Evolutionary conservation across 495 filamentous ascomycete species (phyloP).

Genomic region (Penicillium paxilli): DNA sequence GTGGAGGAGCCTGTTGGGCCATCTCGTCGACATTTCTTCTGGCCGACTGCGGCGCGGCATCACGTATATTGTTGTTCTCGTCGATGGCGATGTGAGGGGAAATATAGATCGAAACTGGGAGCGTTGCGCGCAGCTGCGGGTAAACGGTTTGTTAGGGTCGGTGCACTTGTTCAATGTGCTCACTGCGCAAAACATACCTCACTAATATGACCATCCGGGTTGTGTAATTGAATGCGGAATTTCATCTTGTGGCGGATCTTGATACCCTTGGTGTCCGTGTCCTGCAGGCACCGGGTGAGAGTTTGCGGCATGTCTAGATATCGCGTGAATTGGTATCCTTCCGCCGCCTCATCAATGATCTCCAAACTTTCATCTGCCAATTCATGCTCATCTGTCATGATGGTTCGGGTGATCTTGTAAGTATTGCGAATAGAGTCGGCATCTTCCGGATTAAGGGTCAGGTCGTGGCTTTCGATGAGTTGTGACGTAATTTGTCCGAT

Average conservation of each 20-base stretch:
- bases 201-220: constrained; percentile 90
- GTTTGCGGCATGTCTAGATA: constrained; percentile 73
- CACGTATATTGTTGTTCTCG: constrained; percentile 71
- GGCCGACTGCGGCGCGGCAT: constrained; percentile 45
- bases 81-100: constrained; percentile 86
- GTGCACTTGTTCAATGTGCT: background rate
- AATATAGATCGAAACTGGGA: constrained; percentile 88
- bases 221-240: constrained; percentile 82
- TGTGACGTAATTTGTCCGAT: constrained; percentile 74
- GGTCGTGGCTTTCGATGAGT: constrained; percentile 76
- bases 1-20: constrained; percentile 70
- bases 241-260: constrained; percentile 85
- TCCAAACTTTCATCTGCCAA: constrained; percentile 61
- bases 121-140: constrained; percentile 80
- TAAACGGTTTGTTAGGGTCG: constrained; percentile 26
- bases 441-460: constrained; percentile 52
- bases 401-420: constrained; percentile 61
- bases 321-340: constrained; percentile 73
- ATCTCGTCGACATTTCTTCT: constrained; percentile 37
- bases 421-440: constrained; percentile 53
- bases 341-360: constrained; percentile 71
- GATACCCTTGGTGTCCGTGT: constrained; percentile 79
- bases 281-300: constrained; percentile 78
- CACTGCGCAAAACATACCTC: constrained; percentile 54
- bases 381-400: constrained; percentile 62